Evolutionary conservation across 495 filamentous ascomycete genomes (phyloP), one percentile per base, ranked within the genome.

Genomic region (Pyronema domesticum): DNA sequence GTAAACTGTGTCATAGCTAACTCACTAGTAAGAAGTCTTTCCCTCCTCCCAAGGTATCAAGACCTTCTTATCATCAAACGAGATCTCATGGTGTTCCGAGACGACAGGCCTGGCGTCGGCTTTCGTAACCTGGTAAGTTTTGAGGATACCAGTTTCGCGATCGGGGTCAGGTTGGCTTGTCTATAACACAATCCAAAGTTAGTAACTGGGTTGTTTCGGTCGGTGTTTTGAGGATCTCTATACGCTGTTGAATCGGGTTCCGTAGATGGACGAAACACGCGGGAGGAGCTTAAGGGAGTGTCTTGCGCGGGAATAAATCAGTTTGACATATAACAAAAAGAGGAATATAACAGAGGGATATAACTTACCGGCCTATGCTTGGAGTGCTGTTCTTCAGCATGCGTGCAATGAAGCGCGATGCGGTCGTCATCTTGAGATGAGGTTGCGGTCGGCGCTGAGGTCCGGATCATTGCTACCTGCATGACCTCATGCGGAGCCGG

Each of bases 91-190:
- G 45, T 66, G 63, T 19, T 56, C 57, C 19, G 59, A 62, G 19
- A 66, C 23, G 33, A 45, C 55, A 39, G 63, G 62, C 9, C 52
- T 59, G 11, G 63, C 62, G 46, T 66, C 63, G n/a, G 59, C 63
- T 54, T 62, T 66, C 6, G 56, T 65, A 46, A 66, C 63, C 44
- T 66, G 62, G 47, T 65, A 66, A 6, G 63, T 66, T 57, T 58
- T 58, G 13, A 62, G 50, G 17, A 34, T 18, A n/a, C 45, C 45
- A 13, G 36, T 53, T 53, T 53, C 14, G 11, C 11, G 30, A 17
- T 50, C 47, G 1, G 47, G 47, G 36, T 50, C 47, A 34, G 47
- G 23, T 5, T 30, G 9, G 17, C 14, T 19, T n/a, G 47, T 36
- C 47, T 50, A 35, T 50, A 34, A 23, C 36, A 34, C 19, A 36